Evolutionary conservation across 495 filamentous ascomycete genomes (phyloP).

Genomic region (Hypoxylon rickii): DNA sequence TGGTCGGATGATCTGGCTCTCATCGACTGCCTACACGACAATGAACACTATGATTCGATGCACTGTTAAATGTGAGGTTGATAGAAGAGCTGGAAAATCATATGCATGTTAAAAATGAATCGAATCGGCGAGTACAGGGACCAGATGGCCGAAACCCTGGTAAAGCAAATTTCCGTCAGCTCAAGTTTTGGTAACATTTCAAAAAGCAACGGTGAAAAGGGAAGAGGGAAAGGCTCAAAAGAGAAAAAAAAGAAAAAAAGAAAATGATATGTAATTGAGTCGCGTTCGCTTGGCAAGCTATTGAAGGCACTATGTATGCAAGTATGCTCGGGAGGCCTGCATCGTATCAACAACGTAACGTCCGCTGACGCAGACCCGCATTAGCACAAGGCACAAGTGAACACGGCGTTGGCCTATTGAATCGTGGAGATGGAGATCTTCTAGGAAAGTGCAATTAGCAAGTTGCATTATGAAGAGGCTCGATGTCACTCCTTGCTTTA

Average conservation of each 20-base stretch:
- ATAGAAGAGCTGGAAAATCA: slow-evolving; percentile 1
- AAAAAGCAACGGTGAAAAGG: slow-evolving; percentile 1
- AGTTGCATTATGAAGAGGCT: background rate
- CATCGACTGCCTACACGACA: slow-evolving; percentile 11
- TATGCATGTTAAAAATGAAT: slow-evolving; percentile 8
- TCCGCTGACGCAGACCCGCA: background rate
- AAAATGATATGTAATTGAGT: background rate
- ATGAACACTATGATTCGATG: slow-evolving; percentile 19
- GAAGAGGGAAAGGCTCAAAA: background rate
- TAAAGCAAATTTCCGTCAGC: slow-evolving; percentile 16
- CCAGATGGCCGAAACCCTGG: slow-evolving; percentile 21
- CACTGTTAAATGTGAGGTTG: slow-evolving; percentile 5
- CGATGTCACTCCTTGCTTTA: background rate
- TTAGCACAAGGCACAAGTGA: background rate
- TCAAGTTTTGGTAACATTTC: slow-evolving; percentile 3
- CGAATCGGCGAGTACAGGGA: slow-evolving; percentile 16
- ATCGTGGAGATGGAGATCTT: background rate
- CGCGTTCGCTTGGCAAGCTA: no score
- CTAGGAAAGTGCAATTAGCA: background rate
- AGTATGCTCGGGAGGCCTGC: background rate
- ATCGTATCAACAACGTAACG: background rate
- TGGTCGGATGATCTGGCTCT: slow-evolving; percentile 8
- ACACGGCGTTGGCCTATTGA: background rate
- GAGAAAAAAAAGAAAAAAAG: slow-evolving; percentile 7
- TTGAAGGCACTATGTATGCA: background rate